A percentile compares a stretch with the other conserved stretches of the same genome.
Evolutionary conservation across 257 asterid species (phyloP).

Genomic region (Primulina huaijiensis): DNA sequence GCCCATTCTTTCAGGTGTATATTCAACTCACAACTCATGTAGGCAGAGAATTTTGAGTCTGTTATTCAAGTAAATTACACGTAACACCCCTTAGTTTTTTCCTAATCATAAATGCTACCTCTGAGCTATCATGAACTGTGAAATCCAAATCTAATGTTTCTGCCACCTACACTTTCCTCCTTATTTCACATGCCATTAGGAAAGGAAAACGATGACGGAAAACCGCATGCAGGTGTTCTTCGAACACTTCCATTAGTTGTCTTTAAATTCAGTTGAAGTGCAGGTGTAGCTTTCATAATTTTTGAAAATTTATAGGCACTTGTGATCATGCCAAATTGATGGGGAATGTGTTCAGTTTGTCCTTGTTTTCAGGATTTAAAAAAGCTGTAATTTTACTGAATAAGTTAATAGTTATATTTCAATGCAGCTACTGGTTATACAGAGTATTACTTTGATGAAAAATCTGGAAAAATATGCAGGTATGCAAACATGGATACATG

Average conservation of each 20-base stretch:
- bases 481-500: background rate
- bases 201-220: background rate
- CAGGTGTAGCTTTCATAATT: background rate
- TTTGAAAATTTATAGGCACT: background rate
- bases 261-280: background rate
- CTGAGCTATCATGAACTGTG: background rate
- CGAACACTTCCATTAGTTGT: background rate
- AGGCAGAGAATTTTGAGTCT: background rate
- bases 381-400: background rate
- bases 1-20: conserved; percentile 87
- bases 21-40: background rate
- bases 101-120: too few relatives aligned
- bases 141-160: background rate
- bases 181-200: too few relatives aligned
- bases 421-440: conserved; percentile 95
- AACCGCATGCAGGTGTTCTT: background rate
- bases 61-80: background rate
- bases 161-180: background rate
- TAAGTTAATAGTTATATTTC: conserved; percentile 4
- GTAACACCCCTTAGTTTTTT: too few relatives aligned
- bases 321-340: background rate
- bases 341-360: background rate
- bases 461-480: conserved; percentile 87
- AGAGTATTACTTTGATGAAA: conserved; percentile 69
- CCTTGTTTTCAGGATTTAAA: too few relatives aligned